Conservation (phyloP, 164 flowering plant genomes). For the Chimonanthus salicifolius region DNA sequence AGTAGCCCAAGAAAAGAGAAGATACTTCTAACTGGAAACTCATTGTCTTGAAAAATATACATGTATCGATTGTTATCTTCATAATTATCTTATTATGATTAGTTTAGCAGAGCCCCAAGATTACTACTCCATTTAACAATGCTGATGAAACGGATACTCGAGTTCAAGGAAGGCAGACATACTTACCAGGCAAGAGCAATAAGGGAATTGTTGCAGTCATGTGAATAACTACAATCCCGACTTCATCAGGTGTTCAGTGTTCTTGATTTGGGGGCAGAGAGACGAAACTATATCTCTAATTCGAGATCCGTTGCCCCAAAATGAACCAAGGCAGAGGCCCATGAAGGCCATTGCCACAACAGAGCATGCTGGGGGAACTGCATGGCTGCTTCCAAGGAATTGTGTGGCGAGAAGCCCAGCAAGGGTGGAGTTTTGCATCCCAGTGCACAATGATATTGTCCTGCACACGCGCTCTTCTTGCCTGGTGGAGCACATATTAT, state of each 20-base stretch:
- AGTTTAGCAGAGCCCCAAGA: too few species aligned
- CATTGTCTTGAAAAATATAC: too few species aligned
- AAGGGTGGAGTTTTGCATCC: slow-evolving; percentile 98
- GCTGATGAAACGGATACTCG: too few species aligned
- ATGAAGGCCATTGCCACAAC: slow-evolving; percentile 94
- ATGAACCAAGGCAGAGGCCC: slow-evolving; percentile 91
- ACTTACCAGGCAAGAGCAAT: neutral
- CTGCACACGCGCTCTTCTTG: slow-evolving; percentile 77
- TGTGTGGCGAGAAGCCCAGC: slow-evolving; percentile 95
- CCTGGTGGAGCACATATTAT: slow-evolving; percentile 30
- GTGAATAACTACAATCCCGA: neutral
- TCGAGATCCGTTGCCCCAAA: slow-evolving; percentile 78
- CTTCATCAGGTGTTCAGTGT: slow-evolving; percentile 1
- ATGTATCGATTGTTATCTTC: too few species aligned
- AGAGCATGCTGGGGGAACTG: slow-evolving; percentile 94
- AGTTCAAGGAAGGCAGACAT: neutral
- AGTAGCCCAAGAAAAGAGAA: too few species aligned
- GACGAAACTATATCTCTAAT: slow-evolving; percentile 51
- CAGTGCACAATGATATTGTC: slow-evolving; percentile 86
- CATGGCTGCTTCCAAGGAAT: slow-evolving; percentile 85
- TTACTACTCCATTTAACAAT: too few species aligned
- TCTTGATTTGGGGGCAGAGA: slow-evolving; percentile 26
- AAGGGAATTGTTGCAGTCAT: neutral
- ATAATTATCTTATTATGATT: too few species aligned
- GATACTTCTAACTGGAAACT: too few species aligned